These are phyloP conservation scores for Cicer bijugum DNA, from an alignment of 306 rosid species.

Conservation along the genomic window DNA sequence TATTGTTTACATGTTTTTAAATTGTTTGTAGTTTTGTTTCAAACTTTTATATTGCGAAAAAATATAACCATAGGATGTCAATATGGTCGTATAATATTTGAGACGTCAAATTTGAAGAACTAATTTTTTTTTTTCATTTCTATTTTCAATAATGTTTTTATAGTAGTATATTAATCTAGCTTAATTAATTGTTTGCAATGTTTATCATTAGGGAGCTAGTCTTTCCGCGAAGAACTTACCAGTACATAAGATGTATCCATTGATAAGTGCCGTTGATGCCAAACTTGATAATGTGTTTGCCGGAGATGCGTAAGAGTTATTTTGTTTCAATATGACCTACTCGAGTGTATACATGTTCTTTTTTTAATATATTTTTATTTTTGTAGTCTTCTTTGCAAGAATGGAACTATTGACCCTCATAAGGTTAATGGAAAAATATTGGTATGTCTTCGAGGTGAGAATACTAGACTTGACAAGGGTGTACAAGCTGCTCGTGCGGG, in stretches of 20 bases:
- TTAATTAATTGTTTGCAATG: neutral
- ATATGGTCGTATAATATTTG: too few relatives aligned
- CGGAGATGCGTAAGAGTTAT: constrained; percentile 47
- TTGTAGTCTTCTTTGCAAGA: constrained; percentile 50
- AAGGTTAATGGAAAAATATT: constrained; percentile 71
- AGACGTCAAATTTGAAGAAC: too few relatives aligned
- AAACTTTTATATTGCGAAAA: too few relatives aligned
- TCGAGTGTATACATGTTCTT: neutral
- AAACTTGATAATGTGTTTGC: neutral
- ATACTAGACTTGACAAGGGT: constrained; percentile 49
- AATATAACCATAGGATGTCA: too few relatives aligned
- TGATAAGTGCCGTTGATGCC: constrained; percentile 53
- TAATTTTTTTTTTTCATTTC: neutral
- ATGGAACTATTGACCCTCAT: constrained; percentile 52
- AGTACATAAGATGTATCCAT: constrained; percentile 52
- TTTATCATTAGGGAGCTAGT: constrained; percentile 58
- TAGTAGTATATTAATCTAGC: neutral
- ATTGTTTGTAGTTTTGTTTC: too few relatives aligned
- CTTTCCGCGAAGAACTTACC: constrained; percentile 55
- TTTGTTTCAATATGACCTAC: neutral
- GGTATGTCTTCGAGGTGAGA: constrained; percentile 56
- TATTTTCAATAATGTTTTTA: neutral
- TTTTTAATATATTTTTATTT: neutral
- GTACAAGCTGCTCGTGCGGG: constrained; percentile 51
- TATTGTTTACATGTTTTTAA: neutral